Evolutionary conservation across 768 basidiomycete genomes (phyloP).

Genomic region (Austroboletus festivus): DNA sequence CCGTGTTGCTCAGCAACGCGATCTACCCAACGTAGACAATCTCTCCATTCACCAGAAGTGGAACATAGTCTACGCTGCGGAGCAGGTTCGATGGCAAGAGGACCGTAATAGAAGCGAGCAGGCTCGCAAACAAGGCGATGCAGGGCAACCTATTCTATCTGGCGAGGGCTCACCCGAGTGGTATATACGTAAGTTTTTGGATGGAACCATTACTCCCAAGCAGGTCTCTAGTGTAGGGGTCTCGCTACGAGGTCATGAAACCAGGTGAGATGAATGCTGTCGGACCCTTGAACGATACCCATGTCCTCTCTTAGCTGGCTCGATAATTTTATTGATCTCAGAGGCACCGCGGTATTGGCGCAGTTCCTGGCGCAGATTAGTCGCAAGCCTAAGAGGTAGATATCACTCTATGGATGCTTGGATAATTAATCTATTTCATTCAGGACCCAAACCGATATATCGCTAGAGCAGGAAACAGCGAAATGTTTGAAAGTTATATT

Average conservation of each 20-base stretch:
- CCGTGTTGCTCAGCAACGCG: conserved; percentile 68
- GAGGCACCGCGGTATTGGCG: conserved; percentile 82
- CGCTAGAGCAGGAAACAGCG: conserved; percentile 82
- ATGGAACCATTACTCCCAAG: conserved; percentile 78
- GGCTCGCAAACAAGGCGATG: conserved; percentile 55
- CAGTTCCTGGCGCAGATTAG: conserved; percentile 75
- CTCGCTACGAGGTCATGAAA: conserved; percentile 75
- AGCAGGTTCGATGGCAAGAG: conserved; percentile 75
- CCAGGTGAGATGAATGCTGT: conserved; percentile 51
- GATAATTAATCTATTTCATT: conserved; percentile 4
- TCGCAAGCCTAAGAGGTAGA: conserved; percentile 67
- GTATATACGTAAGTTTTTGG: conserved; percentile 89
- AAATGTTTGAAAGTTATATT: conserved; percentile 85
- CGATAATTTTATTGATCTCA: conserved; percentile 65
- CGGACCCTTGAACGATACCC: conserved; percentile 10
- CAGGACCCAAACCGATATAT: conserved; percentile 48
- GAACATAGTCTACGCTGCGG: conserved; percentile 82
- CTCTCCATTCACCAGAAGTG: conserved; percentile 85
- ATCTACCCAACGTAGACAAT: conserved; percentile 55
- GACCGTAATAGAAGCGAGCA: conserved; percentile 65
- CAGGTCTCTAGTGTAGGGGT: conserved; percentile 74
- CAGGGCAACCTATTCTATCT: conserved; percentile 50
- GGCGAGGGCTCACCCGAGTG: conserved; percentile 81
- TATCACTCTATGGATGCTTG: neutral
- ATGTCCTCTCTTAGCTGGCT: conserved; percentile 62